A percentile compares a stretch with the other conserved stretches of the same genome.
Conservation (phyloP, 140 eudicot genomes). For the Stevia rebaudiana region DNA sequence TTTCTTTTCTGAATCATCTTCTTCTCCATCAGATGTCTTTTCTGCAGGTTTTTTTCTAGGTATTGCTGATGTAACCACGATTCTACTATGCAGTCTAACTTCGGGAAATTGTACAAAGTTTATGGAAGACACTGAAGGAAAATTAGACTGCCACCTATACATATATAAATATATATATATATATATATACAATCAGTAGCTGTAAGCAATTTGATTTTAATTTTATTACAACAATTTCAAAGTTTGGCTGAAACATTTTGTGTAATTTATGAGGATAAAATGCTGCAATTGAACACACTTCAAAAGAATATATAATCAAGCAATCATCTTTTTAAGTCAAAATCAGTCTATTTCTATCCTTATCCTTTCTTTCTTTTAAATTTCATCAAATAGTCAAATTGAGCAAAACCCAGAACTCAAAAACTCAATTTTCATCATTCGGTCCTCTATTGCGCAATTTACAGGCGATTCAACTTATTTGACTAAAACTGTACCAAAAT, state of each 20-base stretch:
- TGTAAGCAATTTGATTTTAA: too few species aligned
- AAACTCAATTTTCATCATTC: neutral
- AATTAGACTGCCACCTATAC: slow-evolving; percentile 59
- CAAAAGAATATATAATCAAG: slow-evolving; percentile 1
- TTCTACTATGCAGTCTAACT: slow-evolving; percentile 31
- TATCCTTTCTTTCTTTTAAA: slow-evolving; percentile 16
- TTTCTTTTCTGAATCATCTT: slow-evolving; percentile 41
- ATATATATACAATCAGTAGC: slow-evolving; percentile 8
- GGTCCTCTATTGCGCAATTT: neutral
- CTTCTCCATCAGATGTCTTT: slow-evolving; percentile 44
- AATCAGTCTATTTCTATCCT: slow-evolving; percentile 1
- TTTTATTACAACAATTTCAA: slow-evolving; percentile 4
- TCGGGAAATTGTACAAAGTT: slow-evolving; percentile 41
- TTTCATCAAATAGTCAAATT: neutral
- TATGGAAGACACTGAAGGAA: slow-evolving; percentile 32
- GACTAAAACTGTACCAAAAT: neutral
- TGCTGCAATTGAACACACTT: neutral
- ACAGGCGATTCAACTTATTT: slow-evolving; percentile 9
- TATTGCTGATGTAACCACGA: slow-evolving; percentile 35
- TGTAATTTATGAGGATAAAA: neutral
- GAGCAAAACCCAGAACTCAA: neutral
- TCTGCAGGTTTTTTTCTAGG: slow-evolving; percentile 45
- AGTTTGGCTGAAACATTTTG: neutral
- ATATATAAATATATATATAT: slow-evolving; percentile 29
- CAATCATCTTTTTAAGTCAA: neutral